phyloP scores from a whole-genome alignment of 495 filamentous ascomycete genomes.

The Lentithecium fluviatile region DNA sequence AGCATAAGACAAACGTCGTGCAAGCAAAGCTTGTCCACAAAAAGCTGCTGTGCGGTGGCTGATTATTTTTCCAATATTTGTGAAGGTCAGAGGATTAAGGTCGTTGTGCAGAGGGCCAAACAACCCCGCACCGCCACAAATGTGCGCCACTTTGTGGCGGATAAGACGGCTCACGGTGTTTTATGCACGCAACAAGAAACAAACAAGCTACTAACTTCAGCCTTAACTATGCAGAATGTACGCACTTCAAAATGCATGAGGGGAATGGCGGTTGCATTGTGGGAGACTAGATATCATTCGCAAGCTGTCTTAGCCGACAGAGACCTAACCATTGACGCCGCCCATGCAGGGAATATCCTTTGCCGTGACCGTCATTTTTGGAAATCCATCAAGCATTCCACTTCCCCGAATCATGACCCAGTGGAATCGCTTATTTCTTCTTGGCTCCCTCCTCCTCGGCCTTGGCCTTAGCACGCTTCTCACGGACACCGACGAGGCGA shows the following conservation, averaged over 20 bases:
- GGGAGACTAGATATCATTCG: constrained; percentile 26
- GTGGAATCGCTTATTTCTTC: constrained; percentile 72
- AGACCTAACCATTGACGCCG: constrained; percentile 33
- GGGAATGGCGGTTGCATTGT: constrained; percentile 26
- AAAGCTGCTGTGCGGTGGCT: too few species aligned
- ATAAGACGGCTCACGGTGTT: too few species aligned
- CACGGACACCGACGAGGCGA: constrained; percentile 74
- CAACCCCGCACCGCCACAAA: too few species aligned
- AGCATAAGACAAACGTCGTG: too few species aligned
- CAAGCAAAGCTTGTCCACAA: too few species aligned
- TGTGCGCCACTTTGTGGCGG: too few species aligned
- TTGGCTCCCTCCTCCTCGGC: constrained; percentile 80
- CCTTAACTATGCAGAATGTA: too few species aligned
- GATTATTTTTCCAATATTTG: too few species aligned
- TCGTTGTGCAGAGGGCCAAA: too few species aligned
- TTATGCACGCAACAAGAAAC: too few species aligned
- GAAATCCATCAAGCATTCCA: neutral
- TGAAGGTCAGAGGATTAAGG: too few species aligned
- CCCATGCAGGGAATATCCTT: constrained; percentile 24
- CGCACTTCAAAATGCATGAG: neutral
- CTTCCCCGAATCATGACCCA: neutral
- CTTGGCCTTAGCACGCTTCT: constrained; percentile 93
- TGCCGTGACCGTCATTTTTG: constrained; percentile 15
- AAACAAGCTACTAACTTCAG: too few species aligned
- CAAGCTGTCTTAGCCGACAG: constrained; percentile 16